Conservation (phyloP, 2,329 filamentous ascomycete species). For the Arthrobotrys megalospora region DNA sequence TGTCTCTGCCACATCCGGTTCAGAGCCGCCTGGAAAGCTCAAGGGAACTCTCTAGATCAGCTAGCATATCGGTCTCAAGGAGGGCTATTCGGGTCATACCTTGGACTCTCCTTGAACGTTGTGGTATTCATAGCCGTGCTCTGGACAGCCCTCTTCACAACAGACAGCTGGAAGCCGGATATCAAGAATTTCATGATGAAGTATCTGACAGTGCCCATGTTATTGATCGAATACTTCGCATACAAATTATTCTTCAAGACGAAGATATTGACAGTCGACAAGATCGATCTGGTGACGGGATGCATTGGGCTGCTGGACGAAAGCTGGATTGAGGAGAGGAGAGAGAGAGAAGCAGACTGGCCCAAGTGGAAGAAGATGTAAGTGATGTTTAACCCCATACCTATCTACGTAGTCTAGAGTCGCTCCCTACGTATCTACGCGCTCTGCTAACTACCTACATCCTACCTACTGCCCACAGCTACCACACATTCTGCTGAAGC, state of each 20-base stretch:
- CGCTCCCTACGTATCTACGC: neutral
- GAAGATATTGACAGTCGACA: constrained; percentile 49
- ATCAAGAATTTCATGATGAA: constrained; percentile 61
- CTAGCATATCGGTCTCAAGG: constrained; percentile 65
- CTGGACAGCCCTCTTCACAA: constrained; percentile 57
- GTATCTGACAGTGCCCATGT: constrained; percentile 52
- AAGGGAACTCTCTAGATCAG: constrained; percentile 72
- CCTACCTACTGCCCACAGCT: constrained; percentile 8
- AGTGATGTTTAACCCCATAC: neutral
- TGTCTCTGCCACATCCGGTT: constrained; percentile 78
- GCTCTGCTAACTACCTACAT: neutral
- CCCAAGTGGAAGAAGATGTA: constrained; percentile 59
- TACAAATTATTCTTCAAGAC: constrained; percentile 60
- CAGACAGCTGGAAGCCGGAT: constrained; percentile 56
- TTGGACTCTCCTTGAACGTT: constrained; percentile 52
- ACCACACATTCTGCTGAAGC: constrained; percentile 54
- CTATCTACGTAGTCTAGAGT: neutral
- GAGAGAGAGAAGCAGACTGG: constrained; percentile 57
- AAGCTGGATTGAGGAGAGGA: constrained; percentile 56
- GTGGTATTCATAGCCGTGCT: constrained; percentile 52
- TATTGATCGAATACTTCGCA: constrained; percentile 55
- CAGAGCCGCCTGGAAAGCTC: constrained; percentile 74
- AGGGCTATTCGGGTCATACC: constrained; percentile 49
- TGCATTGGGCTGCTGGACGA: constrained; percentile 57
- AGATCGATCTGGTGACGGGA: constrained; percentile 54